Conservation (phyloP, 441 rosid species). For the Sinapis alba region DNA sequence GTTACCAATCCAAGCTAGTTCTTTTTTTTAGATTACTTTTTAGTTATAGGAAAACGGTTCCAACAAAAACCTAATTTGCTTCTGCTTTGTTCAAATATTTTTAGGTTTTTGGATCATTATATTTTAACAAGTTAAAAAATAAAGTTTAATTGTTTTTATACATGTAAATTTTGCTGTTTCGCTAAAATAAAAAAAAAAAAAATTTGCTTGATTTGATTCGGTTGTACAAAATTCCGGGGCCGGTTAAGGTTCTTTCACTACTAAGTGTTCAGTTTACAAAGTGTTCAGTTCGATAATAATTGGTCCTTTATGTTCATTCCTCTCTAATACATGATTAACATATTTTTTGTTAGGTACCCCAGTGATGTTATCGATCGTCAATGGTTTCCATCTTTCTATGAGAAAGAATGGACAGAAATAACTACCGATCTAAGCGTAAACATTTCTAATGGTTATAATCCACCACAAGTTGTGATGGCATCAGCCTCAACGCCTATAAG, state of each 20-base stretch:
- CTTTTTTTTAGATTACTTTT: too few relatives aligned
- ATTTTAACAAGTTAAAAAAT: too few relatives aligned
- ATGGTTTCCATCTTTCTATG: constrained; percentile 24
- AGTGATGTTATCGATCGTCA: constrained; percentile 32
- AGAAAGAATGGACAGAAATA: constrained; percentile 27
- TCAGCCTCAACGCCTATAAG: constrained; percentile 35
- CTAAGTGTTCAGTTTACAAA: too few relatives aligned
- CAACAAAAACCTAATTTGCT: not conserved
- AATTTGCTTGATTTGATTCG: not conserved
- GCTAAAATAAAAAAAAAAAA: too few relatives aligned
- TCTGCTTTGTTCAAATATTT: not conserved
- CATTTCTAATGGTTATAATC: not conserved
- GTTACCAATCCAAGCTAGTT: too few relatives aligned
- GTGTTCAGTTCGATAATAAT: not conserved
- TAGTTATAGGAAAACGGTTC: not conserved
- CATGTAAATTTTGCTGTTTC: too few relatives aligned
- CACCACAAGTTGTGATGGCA: constrained; percentile 23
- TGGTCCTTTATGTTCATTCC: not conserved
- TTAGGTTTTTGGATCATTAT: too few relatives aligned
- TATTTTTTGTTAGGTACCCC: constrained; percentile 10
- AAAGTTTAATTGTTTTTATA: too few relatives aligned
- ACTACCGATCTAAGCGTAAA: constrained; percentile 3
- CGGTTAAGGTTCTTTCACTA: not conserved
- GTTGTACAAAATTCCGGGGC: not conserved
- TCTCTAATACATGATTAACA: not conserved